These are phyloP conservation scores for Primulina tabacum DNA, from an alignment of 257 asterid species.

Conservation along the genomic window DNA sequence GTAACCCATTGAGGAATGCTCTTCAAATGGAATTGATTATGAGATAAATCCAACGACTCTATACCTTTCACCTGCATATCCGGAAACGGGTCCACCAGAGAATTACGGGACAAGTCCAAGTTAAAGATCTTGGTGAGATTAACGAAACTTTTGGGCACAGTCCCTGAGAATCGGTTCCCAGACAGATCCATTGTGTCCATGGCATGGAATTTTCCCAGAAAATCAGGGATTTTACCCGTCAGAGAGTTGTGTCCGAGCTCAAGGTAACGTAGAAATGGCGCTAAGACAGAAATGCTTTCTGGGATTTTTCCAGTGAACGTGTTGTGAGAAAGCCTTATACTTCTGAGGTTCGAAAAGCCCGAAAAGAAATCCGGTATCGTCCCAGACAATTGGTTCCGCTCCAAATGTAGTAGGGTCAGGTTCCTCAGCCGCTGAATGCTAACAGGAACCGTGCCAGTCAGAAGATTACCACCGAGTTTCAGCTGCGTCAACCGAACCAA, in stretches of 20 bases:
- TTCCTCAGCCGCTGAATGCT: conserved; percentile 37
- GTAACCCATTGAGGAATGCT: conserved; percentile 76
- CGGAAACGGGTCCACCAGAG: conserved; percentile 76
- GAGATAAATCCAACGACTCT: conserved; percentile 73
- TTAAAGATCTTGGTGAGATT: conserved; percentile 82
- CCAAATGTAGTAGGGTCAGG: conserved; percentile 34
- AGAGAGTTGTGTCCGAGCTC: conserved; percentile 60
- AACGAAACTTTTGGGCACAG: conserved; percentile 59
- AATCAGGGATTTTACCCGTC: conserved; percentile 65
- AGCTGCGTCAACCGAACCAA: conserved; percentile 46
- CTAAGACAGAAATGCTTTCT: conserved; percentile 36
- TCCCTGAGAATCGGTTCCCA: conserved; percentile 56
- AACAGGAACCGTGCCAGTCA: conserved; percentile 55
- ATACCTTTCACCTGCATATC: conserved; percentile 59
- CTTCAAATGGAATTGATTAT: conserved; percentile 63
- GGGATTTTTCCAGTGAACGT: conserved; percentile 64
- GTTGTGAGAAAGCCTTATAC: conserved; percentile 37
- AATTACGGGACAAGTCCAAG: conserved; percentile 70
- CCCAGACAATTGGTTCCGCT: conserved; percentile 49
- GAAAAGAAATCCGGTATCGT: conserved; percentile 55
- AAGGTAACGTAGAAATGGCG: conserved; percentile 39
- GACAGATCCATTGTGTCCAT: conserved; percentile 78
- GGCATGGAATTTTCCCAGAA: conserved; percentile 51
- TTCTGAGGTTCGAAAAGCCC: conserved; percentile 31
- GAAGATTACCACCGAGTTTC: conserved; percentile 47